These are phyloP conservation scores for Aethionema arabicum DNA, from an alignment of 345 rosid species.

Conservation along the genomic window DNA sequence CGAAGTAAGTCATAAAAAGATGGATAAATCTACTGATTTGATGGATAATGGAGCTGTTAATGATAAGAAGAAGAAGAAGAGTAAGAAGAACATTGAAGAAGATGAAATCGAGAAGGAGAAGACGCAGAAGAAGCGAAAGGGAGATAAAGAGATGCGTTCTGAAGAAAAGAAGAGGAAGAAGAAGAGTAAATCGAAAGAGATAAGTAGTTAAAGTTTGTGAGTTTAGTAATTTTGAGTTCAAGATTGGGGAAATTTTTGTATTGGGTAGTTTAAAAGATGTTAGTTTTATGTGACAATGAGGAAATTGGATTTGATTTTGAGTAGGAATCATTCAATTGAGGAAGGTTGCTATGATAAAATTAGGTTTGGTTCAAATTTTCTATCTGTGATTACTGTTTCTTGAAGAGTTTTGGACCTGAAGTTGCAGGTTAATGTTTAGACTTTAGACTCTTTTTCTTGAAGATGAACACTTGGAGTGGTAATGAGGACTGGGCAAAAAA, in stretches of 20 bases:
- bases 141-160: conserved; percentile 18
- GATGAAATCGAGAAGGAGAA: conserved; percentile 5
- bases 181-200: conserved; percentile 38
- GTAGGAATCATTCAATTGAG: too few relatives aligned
- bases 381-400: too few relatives aligned
- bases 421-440: too few relatives aligned
- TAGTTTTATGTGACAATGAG: too few relatives aligned
- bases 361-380: too few relatives aligned
- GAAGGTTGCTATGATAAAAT: too few relatives aligned
- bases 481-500: too few relatives aligned
- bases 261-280: background rate
- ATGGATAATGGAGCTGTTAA: conserved; percentile 1
- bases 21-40: background rate
- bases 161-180: conserved; percentile 45
- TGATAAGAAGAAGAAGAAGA: conserved; percentile 6
- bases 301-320: too few relatives aligned
- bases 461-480: too few relatives aligned
- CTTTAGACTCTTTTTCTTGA: too few relatives aligned
- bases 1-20: background rate
- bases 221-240: conserved; percentile 20
- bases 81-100: background rate
- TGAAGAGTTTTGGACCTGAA: too few relatives aligned
- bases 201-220: conserved; percentile 15
- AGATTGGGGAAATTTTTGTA: conserved; percentile 20
- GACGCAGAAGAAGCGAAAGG: conserved; percentile 37